A percentile compares a stretch with the other conserved stretches of the same genome.
Evolutionary conservation across 1,139 yeast genomes (phyloP).

Genomic region (Yamadazyma membranifaciens): DNA sequence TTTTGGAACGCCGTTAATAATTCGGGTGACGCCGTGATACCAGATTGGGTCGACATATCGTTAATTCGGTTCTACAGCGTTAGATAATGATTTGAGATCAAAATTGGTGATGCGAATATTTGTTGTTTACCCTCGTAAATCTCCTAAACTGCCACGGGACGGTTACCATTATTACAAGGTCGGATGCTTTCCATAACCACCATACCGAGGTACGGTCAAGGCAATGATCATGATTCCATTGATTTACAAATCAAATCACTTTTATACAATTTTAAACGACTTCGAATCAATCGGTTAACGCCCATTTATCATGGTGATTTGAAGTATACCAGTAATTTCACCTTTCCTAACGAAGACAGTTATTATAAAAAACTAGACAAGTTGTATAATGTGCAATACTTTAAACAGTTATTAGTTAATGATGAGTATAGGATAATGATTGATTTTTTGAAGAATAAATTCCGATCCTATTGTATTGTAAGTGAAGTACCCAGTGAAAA

Average conservation of each 20-base stretch:
- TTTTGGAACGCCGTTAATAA: constrained; percentile 33
- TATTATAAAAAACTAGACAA: constrained; percentile 28
- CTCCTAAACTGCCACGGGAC: too few relatives aligned
- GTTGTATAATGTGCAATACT: constrained; percentile 47
- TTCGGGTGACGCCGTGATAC: constrained; percentile 54
- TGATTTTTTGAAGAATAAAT: constrained; percentile 65
- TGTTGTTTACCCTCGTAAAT: too few relatives aligned
- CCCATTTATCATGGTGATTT: constrained; percentile 33
- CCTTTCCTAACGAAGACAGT: constrained; percentile 1
- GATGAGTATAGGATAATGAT: constrained; percentile 64
- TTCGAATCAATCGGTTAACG: constrained; percentile 43
- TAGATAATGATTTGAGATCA: background rate
- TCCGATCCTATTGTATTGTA: constrained; percentile 56
- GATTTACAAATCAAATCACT: constrained; percentile 61
- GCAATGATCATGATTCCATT: constrained; percentile 45
- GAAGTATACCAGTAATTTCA: constrained; percentile 16
- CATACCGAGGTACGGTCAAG: background rate
- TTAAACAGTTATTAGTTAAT: constrained; percentile 37
- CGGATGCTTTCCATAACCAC: background rate
- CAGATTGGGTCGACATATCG: constrained; percentile 69
- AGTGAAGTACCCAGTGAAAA: constrained; percentile 41
- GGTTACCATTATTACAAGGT: too few relatives aligned
- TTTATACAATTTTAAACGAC: constrained; percentile 54
- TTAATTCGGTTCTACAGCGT: background rate
- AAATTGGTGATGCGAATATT: background rate